Conservation (phyloP, 129 eudicot species). For the Saussurea involucrata region DNA sequence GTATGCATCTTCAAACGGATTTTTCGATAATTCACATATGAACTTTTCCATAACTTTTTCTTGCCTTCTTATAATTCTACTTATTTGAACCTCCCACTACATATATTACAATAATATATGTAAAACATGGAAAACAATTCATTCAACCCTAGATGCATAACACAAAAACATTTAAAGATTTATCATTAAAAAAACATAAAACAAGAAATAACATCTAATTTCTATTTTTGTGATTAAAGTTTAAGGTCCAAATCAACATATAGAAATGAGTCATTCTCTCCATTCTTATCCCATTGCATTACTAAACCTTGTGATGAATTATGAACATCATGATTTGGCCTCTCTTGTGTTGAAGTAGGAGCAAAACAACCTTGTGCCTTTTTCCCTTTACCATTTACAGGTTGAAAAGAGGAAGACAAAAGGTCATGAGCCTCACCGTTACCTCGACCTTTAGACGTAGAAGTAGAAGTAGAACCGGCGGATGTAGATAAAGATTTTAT, state of each 20-base stretch:
- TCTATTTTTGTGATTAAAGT: slow-evolving; percentile 9
- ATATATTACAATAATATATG: background rate
- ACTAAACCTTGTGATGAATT: background rate
- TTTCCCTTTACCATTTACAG: background rate
- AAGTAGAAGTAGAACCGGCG: background rate
- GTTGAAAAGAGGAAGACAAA: slow-evolving; percentile 7
- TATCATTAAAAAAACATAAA: background rate
- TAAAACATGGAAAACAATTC: slow-evolving; percentile 9
- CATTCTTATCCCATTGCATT: background rate
- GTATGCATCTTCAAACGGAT: background rate
- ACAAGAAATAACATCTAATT: background rate
- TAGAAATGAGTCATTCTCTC: background rate
- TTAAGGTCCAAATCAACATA: slow-evolving; percentile 26
- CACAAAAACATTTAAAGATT: slow-evolving; percentile 5
- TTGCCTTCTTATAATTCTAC: background rate
- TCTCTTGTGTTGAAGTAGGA: background rate
- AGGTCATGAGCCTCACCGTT: background rate
- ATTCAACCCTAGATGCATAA: slow-evolving; percentile 4
- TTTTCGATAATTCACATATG: background rate
- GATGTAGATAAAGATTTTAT: background rate
- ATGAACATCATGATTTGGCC: background rate
- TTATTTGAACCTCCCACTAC: background rate
- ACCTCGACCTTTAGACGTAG: background rate
- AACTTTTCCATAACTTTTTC: background rate
- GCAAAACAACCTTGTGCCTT: background rate